A percentile compares a stretch with the other conserved stretches of the same genome.
Evolutionary conservation across 2,329 filamentous ascomycete species (phyloP).

Genomic region (Penicillium italicum): DNA sequence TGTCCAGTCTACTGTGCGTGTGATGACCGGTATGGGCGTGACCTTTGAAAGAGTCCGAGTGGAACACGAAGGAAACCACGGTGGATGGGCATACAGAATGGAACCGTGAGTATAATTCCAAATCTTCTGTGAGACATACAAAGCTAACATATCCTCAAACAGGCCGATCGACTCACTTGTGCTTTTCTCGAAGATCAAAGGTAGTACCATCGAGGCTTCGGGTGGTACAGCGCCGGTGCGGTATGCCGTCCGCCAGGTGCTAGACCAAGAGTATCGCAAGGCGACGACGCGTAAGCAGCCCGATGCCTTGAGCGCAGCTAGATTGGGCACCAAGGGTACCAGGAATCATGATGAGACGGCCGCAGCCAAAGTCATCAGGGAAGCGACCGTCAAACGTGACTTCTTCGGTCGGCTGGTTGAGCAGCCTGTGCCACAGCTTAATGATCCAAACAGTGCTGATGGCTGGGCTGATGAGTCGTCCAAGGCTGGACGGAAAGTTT

Average conservation of each 20-base stretch:
- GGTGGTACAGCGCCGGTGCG: conserved; percentile 68
- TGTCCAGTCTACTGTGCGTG: conserved; percentile 72
- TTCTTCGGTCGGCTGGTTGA: conserved; percentile 77
- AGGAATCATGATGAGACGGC: conserved; percentile 28
- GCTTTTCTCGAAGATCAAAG: conserved; percentile 53
- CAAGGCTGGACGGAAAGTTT: conserved; percentile 59
- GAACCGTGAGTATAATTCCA: conserved; percentile 67
- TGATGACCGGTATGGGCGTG: conserved; percentile 79
- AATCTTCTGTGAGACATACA: neutral
- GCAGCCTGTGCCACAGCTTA: conserved; percentile 39
- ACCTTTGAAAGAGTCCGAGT: conserved; percentile 76
- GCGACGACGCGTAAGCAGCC: conserved; percentile 65
- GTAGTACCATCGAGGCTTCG: conserved; percentile 45
- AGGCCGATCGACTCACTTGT: conserved; percentile 72
- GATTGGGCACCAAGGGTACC: conserved; percentile 20
- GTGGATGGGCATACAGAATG: conserved; percentile 86
- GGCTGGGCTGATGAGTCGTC: conserved; percentile 34
- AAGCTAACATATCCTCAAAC: conserved; percentile 10
- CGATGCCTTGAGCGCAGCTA: conserved; percentile 48
- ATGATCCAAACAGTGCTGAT: conserved; percentile 35
- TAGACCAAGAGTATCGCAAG: conserved; percentile 84
- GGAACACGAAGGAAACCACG: conserved; percentile 61
- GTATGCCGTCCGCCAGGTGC: conserved; percentile 89
- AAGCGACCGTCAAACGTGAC: conserved; percentile 61
- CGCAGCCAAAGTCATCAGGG: conserved; percentile 22